Conservation (phyloP, 345 rosid genomes). For the Eucalyptus erythrocorys region DNA sequence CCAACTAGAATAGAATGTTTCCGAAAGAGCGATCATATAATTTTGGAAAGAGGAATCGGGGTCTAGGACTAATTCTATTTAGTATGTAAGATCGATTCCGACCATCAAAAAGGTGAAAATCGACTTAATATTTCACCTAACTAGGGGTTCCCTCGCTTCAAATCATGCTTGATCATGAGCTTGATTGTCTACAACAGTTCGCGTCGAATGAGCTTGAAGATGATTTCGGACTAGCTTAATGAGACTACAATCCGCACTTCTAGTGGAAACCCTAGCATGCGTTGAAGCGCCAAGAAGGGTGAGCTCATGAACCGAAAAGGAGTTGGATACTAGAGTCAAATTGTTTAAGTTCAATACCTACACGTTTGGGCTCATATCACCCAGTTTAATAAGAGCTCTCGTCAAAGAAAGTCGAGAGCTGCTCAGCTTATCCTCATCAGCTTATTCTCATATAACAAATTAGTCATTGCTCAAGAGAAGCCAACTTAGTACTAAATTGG, state of each 20-base stretch:
- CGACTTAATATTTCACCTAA: not conserved
- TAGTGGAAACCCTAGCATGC: not conserved
- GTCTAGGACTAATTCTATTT: not conserved
- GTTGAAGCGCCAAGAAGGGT: no score
- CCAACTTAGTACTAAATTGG: no score
- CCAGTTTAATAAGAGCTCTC: no score
- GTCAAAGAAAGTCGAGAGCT: no score
- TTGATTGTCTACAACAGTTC: not conserved
- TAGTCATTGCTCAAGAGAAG: no score
- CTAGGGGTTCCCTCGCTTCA: not conserved
- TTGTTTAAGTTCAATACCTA: no score
- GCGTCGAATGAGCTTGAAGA: not conserved
- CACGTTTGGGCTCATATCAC: no score
- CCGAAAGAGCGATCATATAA: not conserved
- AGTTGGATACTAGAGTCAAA: no score
- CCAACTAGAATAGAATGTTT: not conserved
- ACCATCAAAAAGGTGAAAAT: not conserved
- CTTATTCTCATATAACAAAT: no score
- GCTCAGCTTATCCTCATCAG: no score
- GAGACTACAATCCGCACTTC: not conserved
- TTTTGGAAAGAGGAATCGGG: not conserved
- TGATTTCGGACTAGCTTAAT: no score
- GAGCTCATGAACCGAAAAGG: no score
- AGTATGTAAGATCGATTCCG: not conserved
- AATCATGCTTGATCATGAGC: not conserved